Percentiles rank a stretch among this genome's conserved stretches.
phyloP scores from a whole-genome alignment of 768 basidiomycete genomes.

The Mycena belliarum region DNA sequence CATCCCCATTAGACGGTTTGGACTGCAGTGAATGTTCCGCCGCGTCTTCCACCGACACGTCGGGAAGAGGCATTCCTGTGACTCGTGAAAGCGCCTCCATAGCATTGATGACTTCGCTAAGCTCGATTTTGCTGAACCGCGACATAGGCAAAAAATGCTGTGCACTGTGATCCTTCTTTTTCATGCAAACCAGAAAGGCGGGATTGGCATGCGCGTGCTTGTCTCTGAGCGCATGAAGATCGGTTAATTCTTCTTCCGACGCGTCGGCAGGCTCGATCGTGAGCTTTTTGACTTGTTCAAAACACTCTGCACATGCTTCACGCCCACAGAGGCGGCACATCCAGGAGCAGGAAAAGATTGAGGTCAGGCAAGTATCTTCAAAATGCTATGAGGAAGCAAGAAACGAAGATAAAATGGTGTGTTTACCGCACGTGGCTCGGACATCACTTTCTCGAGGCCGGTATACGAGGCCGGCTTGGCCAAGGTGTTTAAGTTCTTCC shows the following conservation, averaged over 20 bases:
- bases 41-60: neutral
- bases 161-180: slow-evolving; percentile 67
- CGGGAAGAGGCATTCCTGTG: slow-evolving; percentile 11
- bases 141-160: slow-evolving; percentile 80
- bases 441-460: slow-evolving; percentile 80
- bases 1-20: neutral
- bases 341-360: slow-evolving; percentile 87
- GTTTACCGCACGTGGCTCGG: slow-evolving; percentile 80
- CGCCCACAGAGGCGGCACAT: slow-evolving; percentile 91
- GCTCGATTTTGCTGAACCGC: slow-evolving; percentile 65
- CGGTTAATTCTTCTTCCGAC: slow-evolving; percentile 47
- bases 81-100: slow-evolving; percentile 59
- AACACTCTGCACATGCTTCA: slow-evolving; percentile 88
- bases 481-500: slow-evolving; percentile 64
- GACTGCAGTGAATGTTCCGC: neutral
- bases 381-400: neutral
- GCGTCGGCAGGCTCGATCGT: slow-evolving; percentile 55
- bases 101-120: slow-evolving; percentile 62
- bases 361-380: slow-evolving; percentile 91
- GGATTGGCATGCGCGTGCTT: slow-evolving; percentile 66
- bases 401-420: slow-evolving; percentile 6
- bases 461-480: slow-evolving; percentile 58
- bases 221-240: slow-evolving; percentile 54
- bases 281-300: slow-evolving; percentile 63
- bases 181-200: slow-evolving; percentile 73